Evolutionary conservation across 306 rosid genomes (phyloP).

Genomic region (Quercus agrifolia): DNA sequence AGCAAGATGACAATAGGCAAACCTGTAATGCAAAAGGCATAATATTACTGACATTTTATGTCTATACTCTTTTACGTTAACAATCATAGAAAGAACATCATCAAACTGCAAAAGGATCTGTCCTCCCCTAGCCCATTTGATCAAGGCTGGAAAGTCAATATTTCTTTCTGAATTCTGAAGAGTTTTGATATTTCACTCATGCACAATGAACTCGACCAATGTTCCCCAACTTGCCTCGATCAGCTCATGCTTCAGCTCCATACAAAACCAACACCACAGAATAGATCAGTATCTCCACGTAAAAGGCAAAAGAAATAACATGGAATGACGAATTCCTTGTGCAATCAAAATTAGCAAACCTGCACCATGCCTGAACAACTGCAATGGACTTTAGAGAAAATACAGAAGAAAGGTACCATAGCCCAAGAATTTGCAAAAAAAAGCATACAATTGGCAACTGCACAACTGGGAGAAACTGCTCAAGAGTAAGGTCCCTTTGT

Average conservation of each 20-base stretch:
- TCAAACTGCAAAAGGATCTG: conserved; percentile 8
- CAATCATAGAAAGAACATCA: not conserved
- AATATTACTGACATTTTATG: not conserved
- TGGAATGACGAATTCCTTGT: conserved; percentile 11
- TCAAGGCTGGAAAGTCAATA: no score
- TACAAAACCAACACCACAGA: not conserved
- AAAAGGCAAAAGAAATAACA: conserved; percentile 16
- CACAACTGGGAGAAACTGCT: conserved; percentile 13
- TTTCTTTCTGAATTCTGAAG: not conserved
- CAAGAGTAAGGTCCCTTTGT: conserved; percentile 22
- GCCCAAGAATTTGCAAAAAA: conserved; percentile 9
- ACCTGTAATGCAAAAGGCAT: not conserved
- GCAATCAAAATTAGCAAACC: conserved; percentile 27
- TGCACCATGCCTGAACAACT: conserved; percentile 19
- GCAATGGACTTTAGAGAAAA: conserved; percentile 8
- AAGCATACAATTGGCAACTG: not conserved
- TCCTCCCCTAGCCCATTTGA: not conserved
- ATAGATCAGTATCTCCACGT: conserved; percentile 17
- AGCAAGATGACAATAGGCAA: not conserved
- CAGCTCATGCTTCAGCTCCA: not conserved
- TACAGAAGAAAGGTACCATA: conserved; percentile 20
- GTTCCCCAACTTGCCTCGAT: not conserved
- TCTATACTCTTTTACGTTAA: not conserved
- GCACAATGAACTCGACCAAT: not conserved
- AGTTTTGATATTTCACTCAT: not conserved